Evolutionary conservation across 257 asterid genomes (phyloP).

Genomic region (Solanum ossicruentum): DNA sequence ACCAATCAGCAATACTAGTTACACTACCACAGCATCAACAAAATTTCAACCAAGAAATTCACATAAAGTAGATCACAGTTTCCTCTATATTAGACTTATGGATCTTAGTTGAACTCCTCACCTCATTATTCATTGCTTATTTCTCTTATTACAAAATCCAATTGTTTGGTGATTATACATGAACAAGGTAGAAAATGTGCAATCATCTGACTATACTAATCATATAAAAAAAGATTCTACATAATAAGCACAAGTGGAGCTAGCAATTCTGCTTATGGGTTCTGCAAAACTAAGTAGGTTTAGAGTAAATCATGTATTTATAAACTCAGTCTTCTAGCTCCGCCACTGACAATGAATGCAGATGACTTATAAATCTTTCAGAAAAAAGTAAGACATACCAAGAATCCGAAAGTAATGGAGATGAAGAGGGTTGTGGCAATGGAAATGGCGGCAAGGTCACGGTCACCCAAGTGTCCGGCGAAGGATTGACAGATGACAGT

Average conservation of each 20-base stretch:
- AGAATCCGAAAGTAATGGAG: conserved; percentile 43
- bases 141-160: neutral
- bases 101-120: neutral
- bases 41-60: neutral
- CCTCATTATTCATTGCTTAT: neutral
- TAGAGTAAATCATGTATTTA: neutral
- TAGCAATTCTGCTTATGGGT: neutral
- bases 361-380: neutral
- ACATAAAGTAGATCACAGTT: neutral
- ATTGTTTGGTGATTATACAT: neutral
- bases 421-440: conserved; percentile 46
- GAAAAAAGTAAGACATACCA: conserved; percentile 14
- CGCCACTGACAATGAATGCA: neutral
- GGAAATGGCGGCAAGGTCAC: conserved; percentile 45
- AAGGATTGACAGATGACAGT: conserved; percentile 38
- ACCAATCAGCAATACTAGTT: neutral
- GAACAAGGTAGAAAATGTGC: neutral
- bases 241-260: neutral
- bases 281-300: neutral
- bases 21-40: neutral
- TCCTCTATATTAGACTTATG: neutral
- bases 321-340: neutral
- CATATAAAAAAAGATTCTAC: neutral
- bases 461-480: conserved; percentile 37
- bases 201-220: neutral